phyloP scores from a whole-genome alignment of 1,284 basidiomycete genomes.

The Leccinum fallax region DNA sequence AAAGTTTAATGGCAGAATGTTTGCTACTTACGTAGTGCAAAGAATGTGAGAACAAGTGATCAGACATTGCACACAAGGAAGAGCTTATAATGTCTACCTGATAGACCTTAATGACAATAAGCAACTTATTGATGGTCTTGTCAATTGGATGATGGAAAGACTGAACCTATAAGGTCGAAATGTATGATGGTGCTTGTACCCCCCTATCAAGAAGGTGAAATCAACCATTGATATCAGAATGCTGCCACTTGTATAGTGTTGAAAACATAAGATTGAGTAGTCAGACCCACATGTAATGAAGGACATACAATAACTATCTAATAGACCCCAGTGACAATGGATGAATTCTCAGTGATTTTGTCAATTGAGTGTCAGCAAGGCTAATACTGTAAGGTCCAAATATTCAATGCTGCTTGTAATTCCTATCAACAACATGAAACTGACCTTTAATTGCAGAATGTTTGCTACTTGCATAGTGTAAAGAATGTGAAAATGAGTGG shows the following conservation, averaged over 20 bases:
- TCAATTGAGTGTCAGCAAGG: not conserved
- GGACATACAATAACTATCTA: too few relatives aligned
- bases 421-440: not conserved
- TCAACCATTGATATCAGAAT: not conserved
- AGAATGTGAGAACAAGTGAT: not conserved
- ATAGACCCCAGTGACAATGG: too few relatives aligned
- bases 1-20: too few relatives aligned
- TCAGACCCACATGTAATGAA: not conserved
- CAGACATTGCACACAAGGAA: too few relatives aligned
- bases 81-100: too few relatives aligned
- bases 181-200: not conserved
- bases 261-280: not conserved
- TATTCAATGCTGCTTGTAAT: not conserved
- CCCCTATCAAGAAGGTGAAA: not conserved
- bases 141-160: not conserved
- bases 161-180: not conserved
- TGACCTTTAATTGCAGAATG: not conserved
- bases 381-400: not conserved
- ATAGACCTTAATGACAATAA: too few relatives aligned
- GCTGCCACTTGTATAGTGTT: not conserved
- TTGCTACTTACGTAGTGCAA: not conserved
- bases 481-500: not conserved
- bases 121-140: not conserved
- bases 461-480: not conserved
- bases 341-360: not conserved